Base-by-base conservation (phyloP, 2,329 filamentous ascomycete species). In the Arthrobotrys sphaeroides region DNA sequence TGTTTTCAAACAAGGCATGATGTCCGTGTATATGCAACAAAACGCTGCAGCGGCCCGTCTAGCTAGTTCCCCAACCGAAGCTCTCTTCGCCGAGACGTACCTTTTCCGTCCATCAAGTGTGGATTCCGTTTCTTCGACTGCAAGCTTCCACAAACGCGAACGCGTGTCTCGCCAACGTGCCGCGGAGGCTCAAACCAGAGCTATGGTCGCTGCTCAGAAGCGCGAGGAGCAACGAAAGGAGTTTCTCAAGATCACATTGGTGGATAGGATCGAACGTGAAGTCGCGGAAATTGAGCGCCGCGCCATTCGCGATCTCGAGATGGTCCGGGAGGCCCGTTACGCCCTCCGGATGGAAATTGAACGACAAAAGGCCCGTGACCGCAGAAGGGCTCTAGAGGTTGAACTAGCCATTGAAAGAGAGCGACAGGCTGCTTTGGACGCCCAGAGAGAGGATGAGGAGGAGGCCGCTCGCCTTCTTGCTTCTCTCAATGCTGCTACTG, bases 1-100 rank as follows among this genome's bases (percentile, higher is more conserved):
- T 5, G 26, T 77, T 16, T 77, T 77, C 51, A 77, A 77, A 5
- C 65, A 67, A n/a, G 73, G 73, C 16, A 77, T 77, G 73, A 61
- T 77, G 49, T 77, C 65, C 13, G 73, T 77, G 0, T 77, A 77
- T 18, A 72, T 77, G 66, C 73, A 77, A 61, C 73, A 77, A 18
- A 77, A 77, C 43, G 59, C 73, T 18, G 66, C 65, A 5, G 73
- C 73, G 13, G 73, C 66, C 26, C 66, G 66, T 40, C 53, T 77
- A n/a, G 59, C 67, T 40, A 60, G 43, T 16, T 77, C 73, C 31
- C 73, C 73, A 57, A 70, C 65, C 5, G 72, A 69, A n/a, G 38
- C 42, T 6, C 13, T 65, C 1, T 67, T 45, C 40, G 3, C 64
- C 6, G 72, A 64, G 20, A 49, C 49, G 0, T 67, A 49, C 31